Evolutionary conservation across 1,139 yeast genomes (phyloP).

Genomic region (Yamadazyma kanchanaburiensis): DNA sequence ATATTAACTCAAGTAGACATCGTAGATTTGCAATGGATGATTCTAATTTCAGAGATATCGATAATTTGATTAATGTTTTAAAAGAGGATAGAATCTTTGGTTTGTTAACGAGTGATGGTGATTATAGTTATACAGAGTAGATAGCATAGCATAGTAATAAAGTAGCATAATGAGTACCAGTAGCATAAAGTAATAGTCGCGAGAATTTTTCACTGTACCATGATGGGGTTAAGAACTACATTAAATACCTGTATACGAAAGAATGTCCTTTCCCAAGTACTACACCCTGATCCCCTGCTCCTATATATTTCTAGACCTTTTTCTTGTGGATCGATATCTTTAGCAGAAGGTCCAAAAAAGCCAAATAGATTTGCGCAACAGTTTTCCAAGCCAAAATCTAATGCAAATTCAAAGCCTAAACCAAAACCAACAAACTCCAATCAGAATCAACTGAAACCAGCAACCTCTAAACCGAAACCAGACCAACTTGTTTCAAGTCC

Average conservation of each 20-base stretch:
- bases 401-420: no score
- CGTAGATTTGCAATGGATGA: constrained; percentile 75
- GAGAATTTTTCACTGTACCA: constrained; percentile 2
- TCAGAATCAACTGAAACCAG: neutral
- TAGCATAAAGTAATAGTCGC: constrained; percentile 1
- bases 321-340: no score
- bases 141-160: no score
- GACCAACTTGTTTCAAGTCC: constrained; percentile 1
- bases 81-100: constrained; percentile 43
- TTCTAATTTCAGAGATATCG: constrained; percentile 73
- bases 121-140: constrained; percentile 23
- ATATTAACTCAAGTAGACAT: constrained; percentile 69
- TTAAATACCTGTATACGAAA: no score
- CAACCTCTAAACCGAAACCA: constrained; percentile 1
- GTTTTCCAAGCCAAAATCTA: constrained; percentile 10
- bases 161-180: neutral
- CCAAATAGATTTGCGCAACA: constrained; percentile 29
- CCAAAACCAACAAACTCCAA: constrained; percentile 1
- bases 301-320: no score
- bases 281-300: no score
- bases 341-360: no score
- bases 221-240: constrained; percentile 2
- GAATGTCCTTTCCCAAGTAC: no score
- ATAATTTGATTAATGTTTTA: constrained; percentile 55
- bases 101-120: constrained; percentile 44